Evolutionary conservation across 225 moss, liverwort and hornwort genomes (phyloP).

Genomic region (Rhytidiadelphus loreus): DNA sequence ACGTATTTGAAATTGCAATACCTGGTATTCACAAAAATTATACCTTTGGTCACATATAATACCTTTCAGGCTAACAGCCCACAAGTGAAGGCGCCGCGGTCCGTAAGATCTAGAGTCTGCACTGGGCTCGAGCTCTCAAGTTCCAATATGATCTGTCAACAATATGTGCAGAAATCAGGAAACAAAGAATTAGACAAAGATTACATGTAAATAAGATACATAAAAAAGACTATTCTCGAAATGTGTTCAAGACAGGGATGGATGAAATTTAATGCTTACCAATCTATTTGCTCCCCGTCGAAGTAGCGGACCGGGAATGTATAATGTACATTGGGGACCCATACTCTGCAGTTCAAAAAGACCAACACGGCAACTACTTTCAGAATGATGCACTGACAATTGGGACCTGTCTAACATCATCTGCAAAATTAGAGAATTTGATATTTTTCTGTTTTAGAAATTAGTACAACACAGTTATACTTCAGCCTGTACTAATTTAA

Average conservation of each 20-base stretch:
- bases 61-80: conserved; percentile 1
- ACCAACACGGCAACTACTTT: neutral
- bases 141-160: conserved; percentile 32
- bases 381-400: neutral
- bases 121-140: conserved; percentile 42
- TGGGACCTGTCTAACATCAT: neutral
- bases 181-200: neutral
- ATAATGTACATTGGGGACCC: conserved; percentile 80
- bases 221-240: no score
- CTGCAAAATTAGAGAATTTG: neutral
- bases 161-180: neutral
- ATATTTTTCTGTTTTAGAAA: neutral
- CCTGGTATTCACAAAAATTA: neutral
- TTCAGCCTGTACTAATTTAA: neutral
- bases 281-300: conserved; percentile 44
- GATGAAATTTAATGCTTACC: conserved; percentile 11
- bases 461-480: neutral
- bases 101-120: conserved; percentile 20
- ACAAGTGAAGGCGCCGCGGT: conserved; percentile 28
- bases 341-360: conserved; percentile 31
- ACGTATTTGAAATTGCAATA: neutral
- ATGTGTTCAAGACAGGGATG: no score
- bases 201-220: neutral
- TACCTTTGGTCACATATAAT: neutral
- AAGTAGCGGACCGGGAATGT: conserved; percentile 72